Base-by-base conservation (phyloP, 306 rosid species). In the Trichosanthes cucumerina region DNA sequence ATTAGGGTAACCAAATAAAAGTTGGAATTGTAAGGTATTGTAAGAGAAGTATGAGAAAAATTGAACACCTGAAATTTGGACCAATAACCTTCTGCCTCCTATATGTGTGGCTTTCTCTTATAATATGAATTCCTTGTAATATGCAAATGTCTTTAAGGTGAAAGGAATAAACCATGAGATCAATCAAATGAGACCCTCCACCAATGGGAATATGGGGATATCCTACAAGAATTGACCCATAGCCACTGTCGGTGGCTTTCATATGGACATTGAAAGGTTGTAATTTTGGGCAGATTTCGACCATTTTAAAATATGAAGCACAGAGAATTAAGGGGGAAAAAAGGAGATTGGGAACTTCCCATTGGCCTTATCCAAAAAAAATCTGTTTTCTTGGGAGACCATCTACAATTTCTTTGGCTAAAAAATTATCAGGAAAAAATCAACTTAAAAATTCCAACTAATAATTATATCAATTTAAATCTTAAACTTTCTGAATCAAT, bases 181-280 rank as follows among this genome's bases (percentile, higher is more conserved):
- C n/a, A n/a, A 43, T 70, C 76, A 70, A n/a, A n/a, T 41, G 76
- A 13, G 76, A 70, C 56, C 12, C 56, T 70, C 56, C 76, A 21
- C 76, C 56, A 13, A 70, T 70, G 18, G 19, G n/a, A 52, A 52
- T 52, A 18, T 18, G 57, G 57, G 1, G 23, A 39, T 68, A 41
- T 53, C 53, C 75, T 68, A 68, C 75, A 43, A n/a, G 75, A 44
- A 43, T 44, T 41, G 76, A 5, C 56, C 56, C 19, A 12, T 44
- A n/a, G 38, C 56, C 56, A 24, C 9, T 2, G 76, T 70, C 39
- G 56, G 76, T 70, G 57, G 3, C 76, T 23, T 70, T 14, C 18
- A 15, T 23, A 4, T 70, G 5, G 54, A 69, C 54, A 69, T 24
- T 70, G 21, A 44, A 70, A 44, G 76, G n/a, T 70, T 44, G 56